Percentiles rank a stretch among this genome's conserved stretches.
phyloP scores from a whole-genome alignment of 2,329 filamentous ascomycete genomes.

The Penicillium sp. region DNA sequence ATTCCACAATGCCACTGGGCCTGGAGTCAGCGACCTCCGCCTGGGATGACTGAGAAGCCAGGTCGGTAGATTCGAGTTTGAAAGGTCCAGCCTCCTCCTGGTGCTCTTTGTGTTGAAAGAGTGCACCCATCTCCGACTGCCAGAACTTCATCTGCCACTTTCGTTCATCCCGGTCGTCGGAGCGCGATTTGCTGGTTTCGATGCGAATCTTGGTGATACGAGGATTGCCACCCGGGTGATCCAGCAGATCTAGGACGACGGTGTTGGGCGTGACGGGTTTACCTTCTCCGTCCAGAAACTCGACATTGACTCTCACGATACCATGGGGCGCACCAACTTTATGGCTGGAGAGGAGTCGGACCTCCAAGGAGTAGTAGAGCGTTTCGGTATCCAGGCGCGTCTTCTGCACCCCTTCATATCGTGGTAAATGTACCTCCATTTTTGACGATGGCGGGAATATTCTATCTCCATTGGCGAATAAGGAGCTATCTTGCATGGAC shows the following conservation, averaged over 20 bases:
- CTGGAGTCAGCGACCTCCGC: neutral
- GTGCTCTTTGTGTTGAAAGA: conserved; percentile 19
- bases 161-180: conserved; percentile 1
- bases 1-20: neutral
- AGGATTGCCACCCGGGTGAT: conserved; percentile 23
- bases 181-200: conserved; percentile 16
- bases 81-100: neutral
- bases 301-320: conserved; percentile 25
- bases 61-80: neutral
- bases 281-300: conserved; percentile 26
- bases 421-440: conserved; percentile 28
- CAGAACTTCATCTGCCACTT: conserved; percentile 26
- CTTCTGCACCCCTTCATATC: conserved; percentile 13
- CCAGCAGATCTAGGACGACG: conserved; percentile 31
- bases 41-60: no score
- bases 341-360: conserved; percentile 20
- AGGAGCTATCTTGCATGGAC: conserved; percentile 25
- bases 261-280: conserved; percentile 26
- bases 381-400: conserved; percentile 12
- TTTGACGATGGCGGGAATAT: conserved; percentile 32
- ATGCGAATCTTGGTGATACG: conserved; percentile 29
- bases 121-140: conserved; percentile 20
- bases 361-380: conserved; percentile 26
- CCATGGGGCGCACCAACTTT: conserved; percentile 14
- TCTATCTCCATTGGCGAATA: conserved; percentile 30